phyloP scores from a whole-genome alignment of 106 monocot genomes.

The Hemerocallis citrina region DNA sequence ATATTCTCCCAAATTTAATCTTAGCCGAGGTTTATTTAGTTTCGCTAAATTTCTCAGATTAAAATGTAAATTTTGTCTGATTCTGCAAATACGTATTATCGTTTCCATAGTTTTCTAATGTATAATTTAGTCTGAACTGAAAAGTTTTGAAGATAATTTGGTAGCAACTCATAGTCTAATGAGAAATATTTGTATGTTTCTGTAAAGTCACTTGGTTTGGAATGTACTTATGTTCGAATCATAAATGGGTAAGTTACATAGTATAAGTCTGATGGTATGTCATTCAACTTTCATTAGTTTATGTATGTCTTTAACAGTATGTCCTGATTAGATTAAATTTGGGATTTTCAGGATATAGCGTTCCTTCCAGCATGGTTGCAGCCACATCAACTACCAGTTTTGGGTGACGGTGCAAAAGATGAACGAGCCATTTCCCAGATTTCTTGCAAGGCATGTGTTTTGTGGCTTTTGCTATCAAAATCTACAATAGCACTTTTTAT shows the following conservation, averaged over 20 bases:
- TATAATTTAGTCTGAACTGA: too few species aligned
- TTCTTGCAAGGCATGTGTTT: slow-evolving; percentile 6
- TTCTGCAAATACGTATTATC: too few species aligned
- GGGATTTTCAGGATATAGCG: slow-evolving; percentile 12
- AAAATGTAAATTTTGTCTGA: too few species aligned
- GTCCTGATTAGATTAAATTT: background rate
- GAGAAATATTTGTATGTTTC: background rate
- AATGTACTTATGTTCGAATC: background rate
- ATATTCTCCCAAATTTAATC: too few species aligned
- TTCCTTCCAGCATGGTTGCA: slow-evolving; percentile 26
- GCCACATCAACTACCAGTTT: slow-evolving; percentile 11
- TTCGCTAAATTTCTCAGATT: too few species aligned
- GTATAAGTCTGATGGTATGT: background rate
- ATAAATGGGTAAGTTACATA: background rate
- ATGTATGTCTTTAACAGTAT: background rate
- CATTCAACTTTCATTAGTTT: background rate
- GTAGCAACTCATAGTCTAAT: background rate
- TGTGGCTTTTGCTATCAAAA: too few species aligned
- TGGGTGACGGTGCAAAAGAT: background rate
- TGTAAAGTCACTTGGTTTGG: background rate
- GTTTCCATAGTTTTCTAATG: background rate
- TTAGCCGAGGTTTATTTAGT: too few species aligned
- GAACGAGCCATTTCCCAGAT: background rate
- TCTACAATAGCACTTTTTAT: too few species aligned
- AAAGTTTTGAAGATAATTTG: too few species aligned